Conservation (phyloP, 306 rosid genomes). For the Urtica urens region DNA sequence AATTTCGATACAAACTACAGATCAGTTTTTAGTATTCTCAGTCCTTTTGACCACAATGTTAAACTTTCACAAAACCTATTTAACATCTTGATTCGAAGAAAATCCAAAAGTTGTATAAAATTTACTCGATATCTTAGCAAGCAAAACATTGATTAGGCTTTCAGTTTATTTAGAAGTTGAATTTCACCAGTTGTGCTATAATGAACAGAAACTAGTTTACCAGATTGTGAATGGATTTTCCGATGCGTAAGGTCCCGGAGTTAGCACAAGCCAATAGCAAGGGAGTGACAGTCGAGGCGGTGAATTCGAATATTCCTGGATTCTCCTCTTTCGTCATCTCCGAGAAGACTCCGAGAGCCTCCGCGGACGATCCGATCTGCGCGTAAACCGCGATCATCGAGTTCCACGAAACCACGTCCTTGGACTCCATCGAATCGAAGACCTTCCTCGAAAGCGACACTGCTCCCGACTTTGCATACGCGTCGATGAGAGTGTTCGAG, state of each 20-base stretch:
- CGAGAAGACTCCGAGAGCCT: slow-evolving; percentile 52
- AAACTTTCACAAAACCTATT: no score
- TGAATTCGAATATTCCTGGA: slow-evolving; percentile 25
- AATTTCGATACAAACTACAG: no score
- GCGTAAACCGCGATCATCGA: slow-evolving; percentile 71
- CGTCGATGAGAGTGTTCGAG: slow-evolving; percentile 81
- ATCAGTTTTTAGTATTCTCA: background rate
- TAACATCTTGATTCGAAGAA: background rate
- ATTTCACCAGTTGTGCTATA: background rate
- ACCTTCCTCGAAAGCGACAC: slow-evolving; percentile 42
- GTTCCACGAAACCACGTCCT: slow-evolving; percentile 75
- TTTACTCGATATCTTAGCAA: background rate
- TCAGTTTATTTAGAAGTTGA: no score
- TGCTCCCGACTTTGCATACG: slow-evolving; percentile 74
- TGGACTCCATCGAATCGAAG: slow-evolving; percentile 59
- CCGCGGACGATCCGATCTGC: slow-evolving; percentile 51
- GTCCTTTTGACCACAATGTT: background rate
- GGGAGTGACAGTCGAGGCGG: slow-evolving; percentile 52
- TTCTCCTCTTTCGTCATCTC: slow-evolving; percentile 38
- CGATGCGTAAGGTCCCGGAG: slow-evolving; percentile 58
- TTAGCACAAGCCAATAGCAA: slow-evolving; percentile 67
- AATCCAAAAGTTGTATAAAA: no score
- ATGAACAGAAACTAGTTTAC: slow-evolving; percentile 19
- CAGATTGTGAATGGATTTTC: slow-evolving; percentile 77
- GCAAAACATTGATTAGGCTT: no score